Base-by-base conservation (phyloP, 192 early-diverging fungal species). In the Thoreauomyces humboldtii region DNA sequence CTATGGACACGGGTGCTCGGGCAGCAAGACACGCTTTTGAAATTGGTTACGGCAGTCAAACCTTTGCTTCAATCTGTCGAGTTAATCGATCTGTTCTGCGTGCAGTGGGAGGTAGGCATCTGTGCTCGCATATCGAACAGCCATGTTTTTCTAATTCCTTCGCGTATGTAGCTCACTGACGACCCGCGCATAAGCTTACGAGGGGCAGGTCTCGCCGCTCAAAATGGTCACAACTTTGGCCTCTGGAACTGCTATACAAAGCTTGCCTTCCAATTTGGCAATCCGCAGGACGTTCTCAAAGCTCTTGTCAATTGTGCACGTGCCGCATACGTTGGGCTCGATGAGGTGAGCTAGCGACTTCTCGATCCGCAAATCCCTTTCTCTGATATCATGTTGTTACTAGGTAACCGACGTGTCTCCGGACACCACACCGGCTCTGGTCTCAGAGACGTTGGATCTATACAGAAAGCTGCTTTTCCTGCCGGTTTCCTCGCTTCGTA, bases 191-290 rank as follows among this genome's bases (percentile, higher is more conserved):
- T n/a, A n/a, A n/a, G n/a, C n/a, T n/a, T n/a, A n/a, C n/a, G n/a
- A n/a, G n/a, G n/a, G n/a, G n/a, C n/a, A n/a, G n/a, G n/a, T n/a
- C n/a, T n/a, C n/a, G n/a, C n/a, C 17, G 17, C 17, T 28, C 19
- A 53, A 53, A 28, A 11, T 19, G 4, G 53, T 53, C 34, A 29
- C 19, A 55, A 58, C 1, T 58, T n/a, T 31, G 7, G 37, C 21
- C 27, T 42, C n/a, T 66, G 64, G 64, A 66, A 66, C 25, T 19
- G 15, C 31, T 55, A 29, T 17, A 41, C 35, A 12, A 66, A 66
- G 29, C 14, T 66, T 37, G 41, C 54, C 4, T 24, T 66, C 19
- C 15, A 22, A 7, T 7, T 11, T 24, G 64, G 54, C n/a, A 38
- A 43, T 6, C 17, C 2, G 29, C 41, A 66, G n/a, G 52, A 58